Percentiles rank a stretch among this genome's conserved stretches.
Evolutionary conservation across 1,284 basidiomycete species (phyloP).

Genomic region (Apiotrichum akiyoshidainum): DNA sequence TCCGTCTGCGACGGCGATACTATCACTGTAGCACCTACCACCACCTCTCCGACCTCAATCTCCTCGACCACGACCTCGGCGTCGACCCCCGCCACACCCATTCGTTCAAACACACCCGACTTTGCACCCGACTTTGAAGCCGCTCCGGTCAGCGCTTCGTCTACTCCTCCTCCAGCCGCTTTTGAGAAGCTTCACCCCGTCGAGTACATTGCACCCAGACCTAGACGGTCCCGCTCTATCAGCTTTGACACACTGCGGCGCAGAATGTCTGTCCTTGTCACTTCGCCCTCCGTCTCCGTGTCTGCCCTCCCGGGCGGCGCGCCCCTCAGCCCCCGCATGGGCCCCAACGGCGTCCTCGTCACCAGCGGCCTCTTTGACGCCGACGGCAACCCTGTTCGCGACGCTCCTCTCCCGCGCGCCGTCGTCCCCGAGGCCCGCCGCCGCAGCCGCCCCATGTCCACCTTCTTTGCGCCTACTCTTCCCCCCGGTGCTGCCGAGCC

Average conservation of each 20-base stretch:
- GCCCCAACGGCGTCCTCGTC: conserved; percentile 1
- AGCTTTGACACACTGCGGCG: background rate
- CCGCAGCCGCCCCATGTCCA: conserved; percentile 6
- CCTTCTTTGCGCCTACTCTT: background rate
- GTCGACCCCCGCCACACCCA: background rate
- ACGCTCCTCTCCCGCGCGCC: background rate
- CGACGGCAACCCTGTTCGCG: background rate
- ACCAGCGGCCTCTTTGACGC: background rate
- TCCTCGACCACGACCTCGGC: background rate
- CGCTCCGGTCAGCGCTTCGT: conserved; percentile 3
- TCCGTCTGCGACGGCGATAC: conserved; percentile 7
- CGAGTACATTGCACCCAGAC: conserved; percentile 1
- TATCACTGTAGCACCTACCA: background rate
- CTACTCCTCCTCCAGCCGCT: background rate
- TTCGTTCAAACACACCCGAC: background rate
- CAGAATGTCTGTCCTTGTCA: conserved; percentile 2
- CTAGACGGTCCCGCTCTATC: conserved; percentile 4
- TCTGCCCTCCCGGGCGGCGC: background rate
- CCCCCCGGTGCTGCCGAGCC: conserved; percentile 17
- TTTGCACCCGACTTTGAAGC: background rate
- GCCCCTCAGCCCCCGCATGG: background rate
- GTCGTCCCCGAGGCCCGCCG: background rate
- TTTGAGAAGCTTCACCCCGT: conserved; percentile 2
- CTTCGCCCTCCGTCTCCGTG: background rate
- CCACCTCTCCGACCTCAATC: conserved; percentile 10